Conservation (phyloP, 2,329 filamentous ascomycete species). For the Alternaria sp. region DNA sequence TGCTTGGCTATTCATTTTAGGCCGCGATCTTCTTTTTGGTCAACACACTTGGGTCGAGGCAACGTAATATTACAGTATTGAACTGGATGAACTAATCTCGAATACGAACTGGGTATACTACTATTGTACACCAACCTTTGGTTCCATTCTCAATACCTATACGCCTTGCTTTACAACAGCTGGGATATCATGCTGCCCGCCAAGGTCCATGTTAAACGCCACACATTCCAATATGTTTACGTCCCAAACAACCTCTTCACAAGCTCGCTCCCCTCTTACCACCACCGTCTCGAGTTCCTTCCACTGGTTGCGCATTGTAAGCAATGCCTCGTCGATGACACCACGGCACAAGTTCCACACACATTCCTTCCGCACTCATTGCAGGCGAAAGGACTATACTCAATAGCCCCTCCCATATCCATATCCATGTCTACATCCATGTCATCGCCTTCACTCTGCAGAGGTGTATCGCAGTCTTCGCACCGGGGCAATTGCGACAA, state of each 20-base stretch:
- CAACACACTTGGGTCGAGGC: background rate
- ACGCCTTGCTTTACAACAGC: constrained; percentile 20
- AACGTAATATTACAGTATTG: background rate
- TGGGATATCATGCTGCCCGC: constrained; percentile 10
- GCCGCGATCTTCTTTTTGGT: background rate
- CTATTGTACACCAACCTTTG: background rate
- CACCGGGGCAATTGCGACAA: constrained; percentile 42
- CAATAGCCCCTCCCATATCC: constrained; percentile 38
- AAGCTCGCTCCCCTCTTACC: constrained; percentile 12
- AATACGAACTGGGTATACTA: constrained; percentile 2
- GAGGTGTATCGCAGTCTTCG: constrained; percentile 55
- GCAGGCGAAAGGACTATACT: constrained; percentile 48
- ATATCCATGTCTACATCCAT: constrained; percentile 54
- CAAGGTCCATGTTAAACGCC: background rate
- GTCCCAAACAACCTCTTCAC: too few relatives aligned
- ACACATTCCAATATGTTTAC: background rate
- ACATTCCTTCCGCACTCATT: constrained; percentile 51
- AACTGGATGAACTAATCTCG: background rate
- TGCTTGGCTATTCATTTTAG: background rate
- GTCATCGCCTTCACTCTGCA: constrained; percentile 42
- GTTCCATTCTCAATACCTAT: constrained; percentile 3
- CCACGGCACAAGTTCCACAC: constrained; percentile 55
- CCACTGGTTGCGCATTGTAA: constrained; percentile 51
- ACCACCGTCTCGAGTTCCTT: constrained; percentile 26
- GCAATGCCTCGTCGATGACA: constrained; percentile 51